Base-by-base conservation (phyloP, 2,329 filamentous ascomycete species). In the Colletotrichum agaves region DNA sequence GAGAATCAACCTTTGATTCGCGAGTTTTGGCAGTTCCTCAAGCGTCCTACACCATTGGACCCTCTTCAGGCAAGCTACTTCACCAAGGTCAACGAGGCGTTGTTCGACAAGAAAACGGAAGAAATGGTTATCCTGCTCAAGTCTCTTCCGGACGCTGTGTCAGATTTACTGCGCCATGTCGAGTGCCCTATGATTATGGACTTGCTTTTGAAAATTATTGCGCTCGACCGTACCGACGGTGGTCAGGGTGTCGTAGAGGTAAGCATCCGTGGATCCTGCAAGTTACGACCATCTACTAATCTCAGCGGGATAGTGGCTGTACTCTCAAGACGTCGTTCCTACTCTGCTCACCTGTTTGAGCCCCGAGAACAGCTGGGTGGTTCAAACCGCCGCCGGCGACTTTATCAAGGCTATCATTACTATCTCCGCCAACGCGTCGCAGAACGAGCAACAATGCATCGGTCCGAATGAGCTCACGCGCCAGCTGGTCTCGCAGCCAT, bases 111-210 rank as follows among this genome's bases (percentile, higher is more conserved):
- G 81, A 98, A 98, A 86, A 98, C 97, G 5, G 93, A 97, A 75
- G 95, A 98, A 71, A 99, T 98, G 95, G 85, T 98, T 72, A 89
- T 91, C 17, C 90, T 99, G 69, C 89, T 99, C 79, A 97, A 94
- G 78, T 91, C 89, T 2, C 82, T 97, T 55, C 91, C 96, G 37
- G 88, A 91, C 60, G 92, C 96, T 44, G 89, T 99, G 21, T 85
- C 92, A 12, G 90, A 94, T 71, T 91, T 99, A 82, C 85, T 99
- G 64, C 91, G 92, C 74, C 96, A 99, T 78, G 93, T 99, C 37
- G 96, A 99, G 78, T 97, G 93, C 73, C 95, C 96, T 0, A 97
- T 98, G 91, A 91, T 99, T 43, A 99, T 99, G 96, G 96, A 99
- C 78, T 84, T 99, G 19, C 82, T 99, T 58, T 85, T 99, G 71